phyloP scores from a whole-genome alignment of 257 asterid species.

The Solanum bulbocastanum region DNA sequence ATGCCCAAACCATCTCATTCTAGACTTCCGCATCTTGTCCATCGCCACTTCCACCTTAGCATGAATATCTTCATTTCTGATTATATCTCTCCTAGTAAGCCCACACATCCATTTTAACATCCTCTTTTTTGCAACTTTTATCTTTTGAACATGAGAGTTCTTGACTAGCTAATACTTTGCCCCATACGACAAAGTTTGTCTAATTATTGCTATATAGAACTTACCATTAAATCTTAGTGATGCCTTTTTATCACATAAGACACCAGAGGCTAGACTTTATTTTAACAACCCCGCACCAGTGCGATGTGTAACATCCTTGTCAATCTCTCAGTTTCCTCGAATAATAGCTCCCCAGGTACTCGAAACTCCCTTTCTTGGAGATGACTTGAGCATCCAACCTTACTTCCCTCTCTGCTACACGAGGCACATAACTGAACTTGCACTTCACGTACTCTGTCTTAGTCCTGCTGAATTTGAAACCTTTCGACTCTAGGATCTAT shows the following conservation, averaged over 20 bases:
- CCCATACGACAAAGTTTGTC: too few relatives aligned
- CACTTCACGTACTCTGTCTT: too few relatives aligned
- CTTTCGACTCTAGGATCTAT: too few relatives aligned
- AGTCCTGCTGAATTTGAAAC: too few relatives aligned
- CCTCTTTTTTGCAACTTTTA: neutral
- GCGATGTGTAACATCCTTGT: neutral
- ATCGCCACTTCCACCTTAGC: neutral
- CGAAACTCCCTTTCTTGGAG: too few relatives aligned
- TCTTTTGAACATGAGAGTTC: neutral
- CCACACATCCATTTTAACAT: neutral
- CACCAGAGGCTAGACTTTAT: neutral
- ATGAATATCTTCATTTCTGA: neutral
- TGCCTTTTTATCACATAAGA: neutral
- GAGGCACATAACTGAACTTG: too few relatives aligned
- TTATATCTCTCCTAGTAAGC: neutral
- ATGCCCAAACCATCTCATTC: neutral
- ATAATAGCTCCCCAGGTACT: neutral
- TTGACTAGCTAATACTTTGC: too few relatives aligned
- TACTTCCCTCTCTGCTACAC: too few relatives aligned
- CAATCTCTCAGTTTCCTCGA: neutral
- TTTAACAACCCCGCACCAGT: neutral
- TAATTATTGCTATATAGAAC: neutral
- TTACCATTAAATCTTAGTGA: neutral
- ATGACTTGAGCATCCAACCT: too few relatives aligned
- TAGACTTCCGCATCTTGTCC: neutral